phyloP scores from a whole-genome alignment of 2,329 filamentous ascomycete genomes.

The Penicillium aurantiogriseum region DNA sequence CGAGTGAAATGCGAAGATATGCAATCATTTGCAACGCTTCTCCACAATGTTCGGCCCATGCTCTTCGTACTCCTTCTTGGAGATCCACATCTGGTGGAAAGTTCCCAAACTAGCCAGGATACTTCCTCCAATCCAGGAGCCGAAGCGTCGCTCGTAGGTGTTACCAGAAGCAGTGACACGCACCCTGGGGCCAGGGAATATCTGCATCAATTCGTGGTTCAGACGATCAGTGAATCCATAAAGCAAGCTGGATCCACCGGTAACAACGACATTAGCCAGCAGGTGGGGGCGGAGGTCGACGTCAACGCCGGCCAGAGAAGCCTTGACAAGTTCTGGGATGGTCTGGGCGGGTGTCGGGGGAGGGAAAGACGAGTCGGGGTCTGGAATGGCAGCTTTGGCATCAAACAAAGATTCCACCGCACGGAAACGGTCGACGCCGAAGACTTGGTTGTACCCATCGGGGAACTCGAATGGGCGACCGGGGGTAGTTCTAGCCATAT shows the following conservation, averaged over 20 bases:
- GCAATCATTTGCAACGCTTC: constrained; percentile 80
- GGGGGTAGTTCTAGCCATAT: constrained; percentile 68
- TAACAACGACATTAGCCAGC: constrained; percentile 87
- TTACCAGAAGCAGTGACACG: constrained; percentile 85
- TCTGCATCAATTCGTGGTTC: constrained; percentile 74
- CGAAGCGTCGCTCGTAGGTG: constrained; percentile 85
- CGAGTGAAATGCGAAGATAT: neutral
- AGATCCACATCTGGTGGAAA: constrained; percentile 99
- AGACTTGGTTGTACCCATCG: constrained; percentile 93
- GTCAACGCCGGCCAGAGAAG: constrained; percentile 75
- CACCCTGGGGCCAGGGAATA: constrained; percentile 83
- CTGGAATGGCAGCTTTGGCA: constrained; percentile 67
- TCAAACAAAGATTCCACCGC: constrained; percentile 91
- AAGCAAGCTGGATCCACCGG: constrained; percentile 80
- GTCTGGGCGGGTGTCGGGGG: constrained; percentile 70
- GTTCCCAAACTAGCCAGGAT: constrained; percentile 93
- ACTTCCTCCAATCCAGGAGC: constrained; percentile 93
- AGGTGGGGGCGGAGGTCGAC: constrained; percentile 82
- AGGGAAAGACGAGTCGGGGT: constrained; percentile 46
- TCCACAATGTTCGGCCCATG: constrained; percentile 87
- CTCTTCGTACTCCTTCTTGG: constrained; percentile 95
- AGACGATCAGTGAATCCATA: constrained; percentile 91
- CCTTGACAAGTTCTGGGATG: constrained; percentile 77
- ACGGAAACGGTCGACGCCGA: constrained; percentile 81
- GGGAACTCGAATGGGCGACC: constrained; percentile 95